phyloP scores from a whole-genome alignment of 1,139 yeast genomes.

The Suhomyces wounanorum region DNA sequence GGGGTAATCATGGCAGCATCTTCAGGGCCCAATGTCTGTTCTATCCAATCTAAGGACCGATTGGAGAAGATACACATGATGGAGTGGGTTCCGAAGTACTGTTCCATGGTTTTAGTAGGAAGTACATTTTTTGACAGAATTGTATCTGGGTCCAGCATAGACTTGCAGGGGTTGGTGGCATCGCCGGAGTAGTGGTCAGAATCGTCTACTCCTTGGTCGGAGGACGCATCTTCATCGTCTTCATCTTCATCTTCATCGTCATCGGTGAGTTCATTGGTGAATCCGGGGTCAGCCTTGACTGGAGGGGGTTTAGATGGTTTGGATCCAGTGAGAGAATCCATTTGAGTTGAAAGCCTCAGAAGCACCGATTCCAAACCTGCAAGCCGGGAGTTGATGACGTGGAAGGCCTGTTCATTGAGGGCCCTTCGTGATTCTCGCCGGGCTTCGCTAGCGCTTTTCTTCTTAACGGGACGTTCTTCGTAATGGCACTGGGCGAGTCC shows the following conservation, averaged over 20 bases:
- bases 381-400: conserved; percentile 26
- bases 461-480: conserved; percentile 27
- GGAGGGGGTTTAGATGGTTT: background rate
- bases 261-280: conserved; percentile 2
- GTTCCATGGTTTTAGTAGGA: conserved; percentile 13
- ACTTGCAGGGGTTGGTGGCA: background rate
- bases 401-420: conserved; percentile 13
- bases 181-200: background rate
- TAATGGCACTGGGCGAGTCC: conserved; percentile 31
- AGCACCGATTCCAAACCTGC: conserved; percentile 28
- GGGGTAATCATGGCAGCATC: conserved; percentile 28
- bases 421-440: conserved; percentile 2
- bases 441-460: conserved; percentile 10
- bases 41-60: conserved; percentile 39
- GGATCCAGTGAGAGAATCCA: conserved; percentile 13
- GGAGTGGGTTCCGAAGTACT: conserved; percentile 43
- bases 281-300: conserved; percentile 5
- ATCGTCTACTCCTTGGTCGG: conserved; percentile 3
- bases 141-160: background rate
- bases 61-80: conserved; percentile 39
- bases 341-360: conserved; percentile 21
- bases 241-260: conserved; percentile 3
- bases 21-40: conserved; percentile 26
- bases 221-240: background rate
- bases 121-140: background rate